Evolutionary conservation across 1,284 basidiomycete genomes (phyloP), one percentile per base, ranked within the genome.

Genomic region (Moniliophthora roreri): DNA sequence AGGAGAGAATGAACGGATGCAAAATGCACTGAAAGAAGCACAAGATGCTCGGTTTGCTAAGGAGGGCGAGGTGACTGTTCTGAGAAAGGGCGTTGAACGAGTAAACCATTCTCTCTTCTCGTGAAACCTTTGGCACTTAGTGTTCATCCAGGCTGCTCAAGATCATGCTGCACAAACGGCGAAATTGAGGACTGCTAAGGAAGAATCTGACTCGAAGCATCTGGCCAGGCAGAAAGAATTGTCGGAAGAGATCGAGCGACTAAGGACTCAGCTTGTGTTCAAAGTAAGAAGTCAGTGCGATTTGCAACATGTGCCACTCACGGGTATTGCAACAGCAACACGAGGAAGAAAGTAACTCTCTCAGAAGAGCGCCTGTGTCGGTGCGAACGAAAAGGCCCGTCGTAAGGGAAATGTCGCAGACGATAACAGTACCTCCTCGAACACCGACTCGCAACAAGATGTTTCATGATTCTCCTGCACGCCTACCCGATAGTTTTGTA

Each of bases 241-340:
- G 69, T 80, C 82, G 57, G 80, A 79, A 55, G 87, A 90, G 61
- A 74, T 85, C 54, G 89, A 90, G 62, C 78, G 85, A 24, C 62
- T 89, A 52, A 84, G 79, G 62, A 88, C 88, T 0, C 81, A 88
- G 56, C 78, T 82, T 44, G 72, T 77, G 10, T 90, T 91, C 72
- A 87, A 82, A 69, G 87, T 86, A 69, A 54, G 69, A 56, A 18
- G 54, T 18, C 28, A 36, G 49, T 28, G 45, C 9, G 9, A 40
- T 42, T 34, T 52, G 50, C 36, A 15, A 28, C 42, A 52, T 35
- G 13, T 44, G 50, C 16, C 54, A 55, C 50, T 44, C 52, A 50
- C 48, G 49, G 37, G 41, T 47, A 15, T 35, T 15, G 18, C 34
- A 23, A n/a, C 53, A 89, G 85, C 85, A 87, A 78, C 85, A 88